Evolutionary conservation across 2,329 filamentous ascomycete species (phyloP).

Genomic region (Arthrinium phaeospermum): DNA sequence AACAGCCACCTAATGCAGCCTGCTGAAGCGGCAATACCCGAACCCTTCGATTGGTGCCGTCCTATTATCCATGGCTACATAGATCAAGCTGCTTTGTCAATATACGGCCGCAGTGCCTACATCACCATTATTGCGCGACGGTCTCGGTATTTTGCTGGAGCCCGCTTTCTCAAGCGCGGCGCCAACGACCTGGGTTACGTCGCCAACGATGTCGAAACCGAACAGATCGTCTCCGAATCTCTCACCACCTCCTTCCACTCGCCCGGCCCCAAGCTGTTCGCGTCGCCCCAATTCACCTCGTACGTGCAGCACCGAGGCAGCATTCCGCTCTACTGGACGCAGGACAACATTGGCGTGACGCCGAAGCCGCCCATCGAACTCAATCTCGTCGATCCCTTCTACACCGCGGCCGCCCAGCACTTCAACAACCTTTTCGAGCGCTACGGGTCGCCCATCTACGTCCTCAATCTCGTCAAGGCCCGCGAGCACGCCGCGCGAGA

Average conservation of each 20-base stretch:
- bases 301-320: constrained; percentile 97
- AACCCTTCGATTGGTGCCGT: constrained; percentile 93
- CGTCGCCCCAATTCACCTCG: constrained; percentile 91
- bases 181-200: constrained; percentile 95
- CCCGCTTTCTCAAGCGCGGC: constrained; percentile 90
- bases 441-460: constrained; percentile 91
- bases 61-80: constrained; percentile 97
- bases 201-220: constrained; percentile 97
- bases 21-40: constrained; percentile 70
- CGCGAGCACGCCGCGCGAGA: constrained; percentile 88
- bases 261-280: constrained; percentile 82
- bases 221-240: constrained; percentile 96
- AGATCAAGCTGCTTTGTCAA: constrained; percentile 82
- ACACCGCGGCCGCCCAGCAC: constrained; percentile 88
- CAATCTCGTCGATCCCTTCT: constrained; percentile 95
- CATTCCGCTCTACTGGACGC: constrained; percentile 96
- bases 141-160: constrained; percentile 92
- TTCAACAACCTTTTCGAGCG: constrained; percentile 94
- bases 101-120: constrained; percentile 88
- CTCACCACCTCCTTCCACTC: constrained; percentile 95
- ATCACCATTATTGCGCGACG: constrained; percentile 93
- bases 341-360: constrained; percentile 92
- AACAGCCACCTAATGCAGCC: constrained; percentile 88
- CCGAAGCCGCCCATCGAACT: constrained; percentile 96
- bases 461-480: constrained; percentile 88